Evolutionary conservation across 495 filamentous ascomycete genomes (phyloP).

Genomic region (Penicillium paradoxum): DNA sequence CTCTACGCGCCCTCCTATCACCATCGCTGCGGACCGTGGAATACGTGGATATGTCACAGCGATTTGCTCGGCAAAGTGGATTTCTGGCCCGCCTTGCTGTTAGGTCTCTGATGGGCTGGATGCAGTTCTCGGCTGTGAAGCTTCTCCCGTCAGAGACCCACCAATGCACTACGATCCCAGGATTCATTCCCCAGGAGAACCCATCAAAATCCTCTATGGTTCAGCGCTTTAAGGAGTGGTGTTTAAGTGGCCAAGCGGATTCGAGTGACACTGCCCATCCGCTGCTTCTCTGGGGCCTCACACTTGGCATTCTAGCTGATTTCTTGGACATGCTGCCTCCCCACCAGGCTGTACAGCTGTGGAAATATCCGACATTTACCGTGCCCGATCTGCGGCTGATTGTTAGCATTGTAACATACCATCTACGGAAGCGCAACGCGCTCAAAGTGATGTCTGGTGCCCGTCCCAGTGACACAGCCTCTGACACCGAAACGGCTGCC

Average conservation of each 20-base stretch:
- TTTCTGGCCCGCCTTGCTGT: conserved; percentile 47
- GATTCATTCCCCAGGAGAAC: conserved; percentile 36
- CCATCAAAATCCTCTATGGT: conserved; percentile 13
- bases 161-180: conserved; percentile 47
- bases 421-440: conserved; percentile 53
- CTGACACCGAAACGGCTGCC: conserved; percentile 41
- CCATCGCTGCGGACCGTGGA: conserved; percentile 58
- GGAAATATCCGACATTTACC: conserved; percentile 72
- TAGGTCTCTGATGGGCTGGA: conserved; percentile 56
- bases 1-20: conserved; percentile 59
- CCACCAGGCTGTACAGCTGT: conserved; percentile 55
- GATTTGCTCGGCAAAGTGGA: conserved; percentile 51
- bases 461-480: conserved; percentile 36
- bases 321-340: conserved; percentile 67
- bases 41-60: conserved; percentile 62
- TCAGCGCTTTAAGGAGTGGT: conserved; percentile 29
- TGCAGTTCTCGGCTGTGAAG: conserved; percentile 67
- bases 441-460: conserved; percentile 35
- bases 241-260: conserved; percentile 29
- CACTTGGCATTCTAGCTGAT: conserved; percentile 66
- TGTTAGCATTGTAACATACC: conserved; percentile 57
- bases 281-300: conserved; percentile 71
- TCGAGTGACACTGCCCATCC: conserved; percentile 36
- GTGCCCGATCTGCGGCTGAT: conserved; percentile 56
- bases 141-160: conserved; percentile 59